A percentile compares a stretch with the other conserved stretches of the same genome.
phyloP scores from a whole-genome alignment of 2,329 filamentous ascomycete species.

The Aspergillus clavatus region DNA sequence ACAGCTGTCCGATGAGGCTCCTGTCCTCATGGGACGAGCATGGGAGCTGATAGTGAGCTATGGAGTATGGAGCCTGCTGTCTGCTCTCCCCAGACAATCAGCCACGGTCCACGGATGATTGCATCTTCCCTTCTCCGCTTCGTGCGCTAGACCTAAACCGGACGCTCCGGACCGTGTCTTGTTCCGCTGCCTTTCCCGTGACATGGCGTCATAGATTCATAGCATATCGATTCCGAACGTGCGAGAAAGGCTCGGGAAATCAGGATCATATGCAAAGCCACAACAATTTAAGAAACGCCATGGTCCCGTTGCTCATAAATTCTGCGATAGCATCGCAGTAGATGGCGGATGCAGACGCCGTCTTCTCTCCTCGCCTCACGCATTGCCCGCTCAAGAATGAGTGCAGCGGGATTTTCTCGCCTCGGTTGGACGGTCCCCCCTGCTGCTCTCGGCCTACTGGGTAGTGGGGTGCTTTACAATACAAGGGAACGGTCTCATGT shows the following conservation, averaged over 20 bases:
- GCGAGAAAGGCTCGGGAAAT: neutral
- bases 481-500: slow-evolving; percentile 23
- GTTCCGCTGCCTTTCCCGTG: slow-evolving; percentile 15
- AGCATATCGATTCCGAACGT: neutral
- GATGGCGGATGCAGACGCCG: slow-evolving; percentile 19
- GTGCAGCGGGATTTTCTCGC: slow-evolving; percentile 28
- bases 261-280: neutral
- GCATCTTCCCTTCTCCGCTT: neutral
- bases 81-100: too few relatives aligned
- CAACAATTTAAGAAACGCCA: slow-evolving; percentile 9
- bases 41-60: neutral
- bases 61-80: neutral
- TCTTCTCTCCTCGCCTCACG: slow-evolving; percentile 14
- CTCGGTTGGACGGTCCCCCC: slow-evolving; percentile 36
- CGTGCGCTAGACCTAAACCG: neutral
- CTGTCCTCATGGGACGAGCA: slow-evolving; percentile 17
- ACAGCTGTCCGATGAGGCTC: slow-evolving; percentile 17
- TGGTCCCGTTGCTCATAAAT: slow-evolving; percentile 13
- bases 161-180: neutral
- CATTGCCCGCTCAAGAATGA: slow-evolving; percentile 29
- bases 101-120: neutral
- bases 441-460: slow-evolving; percentile 27
- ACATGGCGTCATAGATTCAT: slow-evolving; percentile 31
- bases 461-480: slow-evolving; percentile 23
- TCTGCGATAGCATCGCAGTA: neutral